Base-by-base conservation (phyloP, 345 rosid genomes). In the Barbarea vulgaris region DNA sequence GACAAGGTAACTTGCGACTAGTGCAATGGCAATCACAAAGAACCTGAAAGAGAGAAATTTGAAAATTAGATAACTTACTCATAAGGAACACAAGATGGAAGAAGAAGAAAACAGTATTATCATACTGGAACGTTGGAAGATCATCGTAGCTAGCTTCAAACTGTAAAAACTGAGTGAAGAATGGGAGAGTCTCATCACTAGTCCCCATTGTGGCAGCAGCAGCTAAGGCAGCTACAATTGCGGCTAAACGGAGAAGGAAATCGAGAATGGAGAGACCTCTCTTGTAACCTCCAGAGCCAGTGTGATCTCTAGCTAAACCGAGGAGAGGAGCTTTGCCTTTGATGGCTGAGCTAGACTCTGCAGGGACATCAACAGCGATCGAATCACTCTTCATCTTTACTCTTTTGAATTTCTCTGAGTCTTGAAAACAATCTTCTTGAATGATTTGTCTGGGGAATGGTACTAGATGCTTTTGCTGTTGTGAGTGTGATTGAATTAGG, bases 141-240 rank as follows among this genome's bases (percentile, higher is more conserved):
- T 91, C 92, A 33, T 91, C 88, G 21, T 91, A 91, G 53, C 87
- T 62, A 52, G 97, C 94, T 83, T 89, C 58, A 25, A 89, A 91
- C 76, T 85, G 89, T 79, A 85, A 81, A 83, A 89, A 91, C 84
- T 86, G 92, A 18, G 94, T 87, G 87, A 87, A 87, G 83, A 88
- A 86, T 44, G 94, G 97, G 37, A 91, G 88, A 54, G 87, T 83
- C 53, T 91, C 81, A 21, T 73, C 85, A 36, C 83, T 87, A 6
- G 86, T 89, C 25, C 87, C 87, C 91, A 87, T 86, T 3, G 85
- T 75, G 15, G 83, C 82, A 0, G 93, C 75, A 12, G 91, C 86
- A 19, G 83, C 83, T 19, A 91, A 79, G 15, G 87, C 65, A 30
- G 89, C 33, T 46, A 79, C 68, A 0, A 82, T 44, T 28, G 91